Base-by-base conservation (phyloP, 768 basidiomycete species). In the Trametes elegans region DNA sequence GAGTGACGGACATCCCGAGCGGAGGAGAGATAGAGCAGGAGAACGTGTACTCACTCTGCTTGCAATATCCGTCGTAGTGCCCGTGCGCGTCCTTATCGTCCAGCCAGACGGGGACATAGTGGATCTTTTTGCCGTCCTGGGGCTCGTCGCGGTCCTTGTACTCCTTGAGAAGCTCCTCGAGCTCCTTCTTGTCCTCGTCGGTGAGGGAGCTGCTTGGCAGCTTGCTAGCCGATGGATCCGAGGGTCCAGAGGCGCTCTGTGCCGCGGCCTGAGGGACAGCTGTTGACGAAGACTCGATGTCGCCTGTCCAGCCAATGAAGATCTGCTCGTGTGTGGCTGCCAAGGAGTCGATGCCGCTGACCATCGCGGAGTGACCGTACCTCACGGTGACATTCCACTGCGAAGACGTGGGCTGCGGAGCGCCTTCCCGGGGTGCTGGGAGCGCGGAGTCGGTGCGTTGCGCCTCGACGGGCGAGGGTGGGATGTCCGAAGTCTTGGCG, bases 61-160 rank as follows among this genome's bases (percentile, higher is more conserved):
- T 99, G 81, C 95, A 98, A 70, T 97, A 98, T 0, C 94, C 95
- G 62, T 98, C 94, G 68, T 98, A 97, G 69, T 97, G 94, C 0
- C 88, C 92, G 64, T 93, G 90, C 19, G 92, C 93, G 34, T 93
- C 82, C 68, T 88, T 82, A 63, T 93, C 90, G 63, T 90, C 87
- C 31, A 95, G 76, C 90, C 91, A 97, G 11, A 99, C 90, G 5
- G 96, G 94, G 7, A 90, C 82, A 62, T 92, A 97, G 13, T 74
- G 79, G 43, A 88, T 84, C 65, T 79, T 83, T 59, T 81, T 68
- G 29, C 73, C 70, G 40, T 75, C 69, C 53, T 82, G 76, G 2
- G 71, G 69, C 58, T 82, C 82, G 21, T 79, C 77, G 36, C 84
- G 85, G 57, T 83, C 82, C 7, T 81, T 76, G 64, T 90, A 90